Conservation (phyloP, 2,329 filamentous ascomycete species). For the Xylaria sp. region DNA sequence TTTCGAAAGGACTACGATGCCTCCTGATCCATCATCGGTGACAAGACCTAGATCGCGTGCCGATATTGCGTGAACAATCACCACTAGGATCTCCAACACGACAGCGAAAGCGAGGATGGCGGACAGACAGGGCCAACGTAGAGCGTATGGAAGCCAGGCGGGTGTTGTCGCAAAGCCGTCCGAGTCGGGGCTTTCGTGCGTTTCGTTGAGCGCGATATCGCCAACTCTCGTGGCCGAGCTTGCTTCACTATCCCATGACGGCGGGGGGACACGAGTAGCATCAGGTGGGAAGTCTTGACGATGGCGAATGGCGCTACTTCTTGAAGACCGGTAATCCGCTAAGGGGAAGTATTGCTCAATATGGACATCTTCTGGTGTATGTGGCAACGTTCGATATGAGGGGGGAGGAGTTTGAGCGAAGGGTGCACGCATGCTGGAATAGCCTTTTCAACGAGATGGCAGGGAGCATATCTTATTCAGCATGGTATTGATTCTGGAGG, state of each 20-base stretch:
- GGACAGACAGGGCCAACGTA: slow-evolving; percentile 22
- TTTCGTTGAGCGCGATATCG: neutral
- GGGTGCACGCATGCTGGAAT: neutral
- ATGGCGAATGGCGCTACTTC: neutral
- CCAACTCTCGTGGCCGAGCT: neutral
- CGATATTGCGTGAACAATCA: slow-evolving; percentile 21
- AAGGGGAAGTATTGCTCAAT: neutral
- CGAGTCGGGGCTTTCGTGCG: neutral
- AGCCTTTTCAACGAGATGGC: too few relatives aligned
- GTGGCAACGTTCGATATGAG: neutral
- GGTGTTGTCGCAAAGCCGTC: neutral
- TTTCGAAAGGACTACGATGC: slow-evolving; percentile 22
- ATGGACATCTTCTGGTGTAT: neutral
- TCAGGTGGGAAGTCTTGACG: neutral
- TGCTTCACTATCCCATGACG: slow-evolving; percentile 1
- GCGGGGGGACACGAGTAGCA: neutral
- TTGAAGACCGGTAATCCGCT: neutral
- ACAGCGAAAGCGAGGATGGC: slow-evolving; percentile 12
- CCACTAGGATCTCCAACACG: slow-evolving; percentile 20
- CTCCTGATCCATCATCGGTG: slow-evolving; percentile 22
- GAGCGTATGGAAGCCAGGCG: slow-evolving; percentile 26
- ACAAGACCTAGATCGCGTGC: slow-evolving; percentile 18
- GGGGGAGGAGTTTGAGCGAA: neutral
- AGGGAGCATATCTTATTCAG: too few relatives aligned
- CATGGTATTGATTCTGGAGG: too few relatives aligned